Base-by-base conservation (phyloP, 179 eudicot species). In the Dionaea muscipula region DNA sequence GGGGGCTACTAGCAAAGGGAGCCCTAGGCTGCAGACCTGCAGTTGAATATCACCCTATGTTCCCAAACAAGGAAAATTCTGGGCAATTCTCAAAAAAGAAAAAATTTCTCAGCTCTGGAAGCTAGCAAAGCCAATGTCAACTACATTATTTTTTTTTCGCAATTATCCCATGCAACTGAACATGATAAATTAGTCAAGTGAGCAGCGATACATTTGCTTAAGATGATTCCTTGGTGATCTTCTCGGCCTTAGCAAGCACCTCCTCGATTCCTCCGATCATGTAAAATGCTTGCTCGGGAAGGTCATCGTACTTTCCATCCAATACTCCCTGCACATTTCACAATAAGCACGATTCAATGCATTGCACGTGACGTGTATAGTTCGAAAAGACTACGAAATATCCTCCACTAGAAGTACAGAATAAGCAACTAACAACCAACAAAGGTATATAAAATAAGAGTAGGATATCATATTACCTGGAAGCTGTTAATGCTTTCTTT, bases 221-320 rank as follows among this genome's bases (percentile, higher is more conserved):
- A 38, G 83, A 71, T 33, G 75, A 68, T 70, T 87, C 98, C 82
- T 70, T 81, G 67, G 96, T 84, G 53, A 91, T 91, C 86, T 88
- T 91, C 78, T 91, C 96, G 0, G 96, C 95, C 85, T 91, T 91
- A 62, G 91, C 96, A 66, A 91, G 71, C 66, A 91, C 98, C 74
- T 91, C 98, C 0, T 91, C 98, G n/a, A 91, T 91, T 35, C 98
- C 98, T 65, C 96, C 98, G 75, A 87, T 93, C 98, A 76, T 76
- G 62, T 76, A 76, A 64, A 76, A 76, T 33, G 80, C 69, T 28
- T 76, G 80, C 53, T 76, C 80, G 7, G 80, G 62, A 22, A 76
- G 77, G 52, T 76, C 80, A 59, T 76, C 80, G 10, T 72, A 76
- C 56, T 76, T 76, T 47, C 80, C 80, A 61, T 91, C 98, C 85